A percentile compares a stretch with the other conserved stretches of the same genome.
These are phyloP conservation scores for Apiospora sp. DNA, from an alignment of 2,329 filamentous ascomycete species.

Conservation along the genomic window DNA sequence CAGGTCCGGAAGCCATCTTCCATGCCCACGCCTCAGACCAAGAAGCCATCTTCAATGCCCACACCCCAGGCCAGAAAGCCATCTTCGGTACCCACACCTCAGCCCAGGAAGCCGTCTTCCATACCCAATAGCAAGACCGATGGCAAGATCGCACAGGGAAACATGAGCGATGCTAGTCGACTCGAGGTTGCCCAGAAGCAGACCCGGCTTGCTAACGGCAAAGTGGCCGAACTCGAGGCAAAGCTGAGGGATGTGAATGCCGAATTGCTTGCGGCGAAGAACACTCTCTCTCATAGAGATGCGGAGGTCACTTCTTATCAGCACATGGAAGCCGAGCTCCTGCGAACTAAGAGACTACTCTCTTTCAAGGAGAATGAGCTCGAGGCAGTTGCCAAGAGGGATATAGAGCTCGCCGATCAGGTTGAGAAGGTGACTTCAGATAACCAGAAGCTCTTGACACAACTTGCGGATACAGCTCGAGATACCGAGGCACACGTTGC, in stretches of 20 bases:
- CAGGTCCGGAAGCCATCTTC: background rate
- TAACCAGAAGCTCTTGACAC: background rate
- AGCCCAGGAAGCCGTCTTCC: background rate
- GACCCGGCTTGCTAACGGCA: background rate
- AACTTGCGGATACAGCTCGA: background rate
- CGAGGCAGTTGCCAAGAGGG: background rate
- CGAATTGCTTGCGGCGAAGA: background rate
- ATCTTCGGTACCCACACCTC: background rate
- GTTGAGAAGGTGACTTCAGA: background rate
- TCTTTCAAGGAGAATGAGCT: background rate
- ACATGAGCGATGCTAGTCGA: background rate
- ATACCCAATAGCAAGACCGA: background rate
- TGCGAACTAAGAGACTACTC: background rate
- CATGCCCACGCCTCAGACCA: background rate
- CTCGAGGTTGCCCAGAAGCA: conserved; percentile 16
- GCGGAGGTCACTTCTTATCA: background rate
- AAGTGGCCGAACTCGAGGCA: background rate
- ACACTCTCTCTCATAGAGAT: conserved; percentile 1
- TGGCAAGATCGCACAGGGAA: background rate
- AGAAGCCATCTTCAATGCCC: background rate
- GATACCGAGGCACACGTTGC: background rate
- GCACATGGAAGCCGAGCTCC: background rate
- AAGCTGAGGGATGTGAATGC: background rate
- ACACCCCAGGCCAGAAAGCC: background rate
- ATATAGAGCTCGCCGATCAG: background rate